A percentile compares a stretch with the other conserved stretches of the same genome.
phyloP scores from a whole-genome alignment of 2,329 filamentous ascomycete genomes.

The Emericellopsis atlantica region DNA sequence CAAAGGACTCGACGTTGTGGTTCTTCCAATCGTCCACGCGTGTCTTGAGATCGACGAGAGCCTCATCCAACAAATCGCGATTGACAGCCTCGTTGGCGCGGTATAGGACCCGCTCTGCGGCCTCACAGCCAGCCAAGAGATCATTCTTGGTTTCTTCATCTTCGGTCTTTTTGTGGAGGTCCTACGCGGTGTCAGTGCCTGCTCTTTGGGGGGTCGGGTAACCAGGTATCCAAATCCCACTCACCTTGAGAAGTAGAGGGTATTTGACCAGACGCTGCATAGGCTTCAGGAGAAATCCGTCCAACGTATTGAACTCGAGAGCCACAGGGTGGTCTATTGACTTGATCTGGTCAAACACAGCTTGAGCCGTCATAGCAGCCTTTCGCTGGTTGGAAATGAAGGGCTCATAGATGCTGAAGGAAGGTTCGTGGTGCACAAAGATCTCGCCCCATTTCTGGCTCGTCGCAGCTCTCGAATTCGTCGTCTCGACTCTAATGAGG shows the following conservation, averaged over 20 bases:
- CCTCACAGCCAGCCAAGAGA: slow-evolving; percentile 63
- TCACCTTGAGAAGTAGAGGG: slow-evolving; percentile 73
- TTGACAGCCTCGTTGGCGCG: slow-evolving; percentile 88
- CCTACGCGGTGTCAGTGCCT: slow-evolving; percentile 31
- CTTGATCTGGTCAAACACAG: slow-evolving; percentile 78
- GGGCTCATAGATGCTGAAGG: slow-evolving; percentile 86
- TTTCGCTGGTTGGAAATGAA: slow-evolving; percentile 96
- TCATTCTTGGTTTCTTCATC: slow-evolving; percentile 60
- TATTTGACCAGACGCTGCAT: slow-evolving; percentile 96
- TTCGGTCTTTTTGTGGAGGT: slow-evolving; percentile 76
- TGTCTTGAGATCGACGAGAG: slow-evolving; percentile 65
- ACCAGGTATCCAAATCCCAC: slow-evolving; percentile 6
- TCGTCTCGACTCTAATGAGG: slow-evolving; percentile 89
- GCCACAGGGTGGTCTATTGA: slow-evolving; percentile 68
- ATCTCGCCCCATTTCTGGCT: slow-evolving; percentile 91
- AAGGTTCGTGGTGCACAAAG: slow-evolving; percentile 73
- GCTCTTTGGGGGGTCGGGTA: too few species aligned
- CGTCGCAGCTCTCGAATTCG: slow-evolving; percentile 66
- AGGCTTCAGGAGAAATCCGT: slow-evolving; percentile 88
- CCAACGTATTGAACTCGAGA: slow-evolving; percentile 73
- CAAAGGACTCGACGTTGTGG: slow-evolving; percentile 82
- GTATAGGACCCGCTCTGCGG: slow-evolving; percentile 68
- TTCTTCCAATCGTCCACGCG: slow-evolving; percentile 97
- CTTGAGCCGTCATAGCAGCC: slow-evolving; percentile 72
- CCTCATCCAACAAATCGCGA: slow-evolving; percentile 72